Evolutionary conservation across 495 filamentous ascomycete species (phyloP), one percentile per base, ranked within the genome.

Genomic region (Aspergillus taichungensis): DNA sequence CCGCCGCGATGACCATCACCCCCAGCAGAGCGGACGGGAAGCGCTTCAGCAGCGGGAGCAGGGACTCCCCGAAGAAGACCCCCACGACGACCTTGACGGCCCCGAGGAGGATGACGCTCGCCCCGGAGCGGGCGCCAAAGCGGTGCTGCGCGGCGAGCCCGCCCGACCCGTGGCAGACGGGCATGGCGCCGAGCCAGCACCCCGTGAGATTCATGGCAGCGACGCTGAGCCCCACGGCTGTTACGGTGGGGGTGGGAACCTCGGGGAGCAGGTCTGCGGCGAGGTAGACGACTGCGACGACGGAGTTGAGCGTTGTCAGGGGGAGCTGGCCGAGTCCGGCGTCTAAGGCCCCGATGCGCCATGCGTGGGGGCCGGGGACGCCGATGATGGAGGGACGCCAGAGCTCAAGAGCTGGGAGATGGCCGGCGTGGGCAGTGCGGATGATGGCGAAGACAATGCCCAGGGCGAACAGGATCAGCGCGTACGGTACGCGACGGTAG

Each of bases 111-210:
- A 95, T 79, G 33, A 95, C 75, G 51, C 83, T 85, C 0, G 86
- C 76, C 1, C 91, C 91, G 30, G 86, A 92, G 9, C 90, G 80
- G 6, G 90, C 89, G 3, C 91, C 91, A 51, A 95, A 97, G 3
- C 87, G 79, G 54, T 86, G 85, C 58, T 95, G 90, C 1, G 82
- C 91, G 2, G 91, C 91, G 0, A 96, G 68, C 0, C 91, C 91
- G 2, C 91, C 91, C 9, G 87, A 87, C 13, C 91, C 91, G 57
- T 96, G 91, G 54, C 91, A 97, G 2, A 94, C 84, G 5, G 91
- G 91, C 91, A 97, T 97, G 0, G 82, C 85, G 28, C 88, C 90
- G 59, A 95, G 92, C 84, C 85, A 91, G 62, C 84, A 88, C 6
- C 85, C 83, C 5, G 84, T 50, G 6, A 96, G 65, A 57, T 96